Conservation (phyloP, 768 basidiomycete genomes). For the Omphalotus guepiniiformis region DNA sequence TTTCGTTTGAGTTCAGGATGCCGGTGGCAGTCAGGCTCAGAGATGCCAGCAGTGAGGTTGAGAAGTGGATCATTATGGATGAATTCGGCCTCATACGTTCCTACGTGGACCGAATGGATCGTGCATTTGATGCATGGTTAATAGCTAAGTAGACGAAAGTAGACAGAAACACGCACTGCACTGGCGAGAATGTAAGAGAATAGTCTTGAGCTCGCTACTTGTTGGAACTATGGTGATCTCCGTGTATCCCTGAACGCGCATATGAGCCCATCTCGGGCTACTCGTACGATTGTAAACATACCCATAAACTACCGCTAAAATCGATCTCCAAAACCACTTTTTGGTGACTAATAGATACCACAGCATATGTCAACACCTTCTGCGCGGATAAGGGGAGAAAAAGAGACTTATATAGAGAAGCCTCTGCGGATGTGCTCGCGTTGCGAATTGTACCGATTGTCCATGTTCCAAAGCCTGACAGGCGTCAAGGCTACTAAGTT, state of each 20-base stretch:
- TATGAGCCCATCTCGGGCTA: conserved; percentile 16
- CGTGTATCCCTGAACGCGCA: conserved; percentile 73
- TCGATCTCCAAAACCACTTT: conserved; percentile 93
- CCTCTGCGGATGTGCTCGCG: conserved; percentile 79
- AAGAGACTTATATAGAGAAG: conserved; percentile 81
- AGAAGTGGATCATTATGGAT: conserved; percentile 72
- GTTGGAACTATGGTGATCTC: conserved; percentile 87
- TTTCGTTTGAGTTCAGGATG: conserved; percentile 93
- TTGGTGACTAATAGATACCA: conserved; percentile 87
- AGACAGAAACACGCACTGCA: conserved; percentile 54
- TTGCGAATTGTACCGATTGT: conserved; percentile 54
- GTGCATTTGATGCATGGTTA: too few species aligned
- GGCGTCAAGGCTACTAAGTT: conserved; percentile 5
- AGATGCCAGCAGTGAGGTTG: conserved; percentile 51
- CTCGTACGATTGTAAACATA: too few species aligned
- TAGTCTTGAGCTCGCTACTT: conserved; percentile 70
- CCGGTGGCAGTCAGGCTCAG: conserved; percentile 68
- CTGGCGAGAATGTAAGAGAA: conserved; percentile 87
- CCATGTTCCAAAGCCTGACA: conserved; percentile 31
- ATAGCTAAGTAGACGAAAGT: conserved; percentile 10
- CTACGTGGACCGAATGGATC: conserved; percentile 71
- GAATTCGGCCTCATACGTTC: conserved; percentile 71
- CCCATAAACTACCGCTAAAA: conserved; percentile 84
- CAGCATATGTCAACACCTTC: conserved; percentile 37
- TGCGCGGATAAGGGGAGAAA: conserved; percentile 21